Percentiles rank a stretch among this genome's conserved stretches.
Evolutionary conservation across 306 rosid genomes (phyloP).

Genomic region (Fagus sylvatica): DNA sequence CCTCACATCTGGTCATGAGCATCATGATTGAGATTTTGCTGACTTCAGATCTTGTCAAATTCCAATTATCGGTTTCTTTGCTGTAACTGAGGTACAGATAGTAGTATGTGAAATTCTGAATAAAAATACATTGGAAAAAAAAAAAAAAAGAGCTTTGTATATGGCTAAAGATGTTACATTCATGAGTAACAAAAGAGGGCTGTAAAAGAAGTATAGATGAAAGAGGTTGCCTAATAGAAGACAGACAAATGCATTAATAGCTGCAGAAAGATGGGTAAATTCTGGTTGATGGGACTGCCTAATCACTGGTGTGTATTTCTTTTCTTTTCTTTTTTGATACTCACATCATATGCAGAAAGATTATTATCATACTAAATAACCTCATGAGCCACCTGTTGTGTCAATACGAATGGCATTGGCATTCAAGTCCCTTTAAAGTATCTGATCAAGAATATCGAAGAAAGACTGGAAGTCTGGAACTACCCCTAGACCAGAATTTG

Average conservation of each 20-base stretch:
- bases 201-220: not conserved
- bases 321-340: not conserved
- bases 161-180: not conserved
- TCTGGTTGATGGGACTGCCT: not conserved
- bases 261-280: not conserved
- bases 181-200: not conserved
- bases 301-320: not conserved
- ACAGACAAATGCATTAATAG: not conserved
- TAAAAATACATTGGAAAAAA: not conserved
- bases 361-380: not conserved
- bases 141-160: not conserved
- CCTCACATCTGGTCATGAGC: conserved; percentile 77
- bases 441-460: not conserved
- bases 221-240: not conserved
- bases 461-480: not conserved
- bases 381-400: not conserved
- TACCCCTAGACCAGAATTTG: conserved; percentile 18
- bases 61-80: conserved; percentile 54
- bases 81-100: conserved; percentile 45
- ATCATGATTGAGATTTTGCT: conserved; percentile 75
- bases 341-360: not conserved
- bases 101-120: not conserved
- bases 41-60: conserved; percentile 68
- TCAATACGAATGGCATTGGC: not conserved
- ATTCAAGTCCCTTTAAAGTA: not conserved